phyloP scores from a whole-genome alignment of 75 land plant genomes.

The Sequoiadendron giganteum region DNA sequence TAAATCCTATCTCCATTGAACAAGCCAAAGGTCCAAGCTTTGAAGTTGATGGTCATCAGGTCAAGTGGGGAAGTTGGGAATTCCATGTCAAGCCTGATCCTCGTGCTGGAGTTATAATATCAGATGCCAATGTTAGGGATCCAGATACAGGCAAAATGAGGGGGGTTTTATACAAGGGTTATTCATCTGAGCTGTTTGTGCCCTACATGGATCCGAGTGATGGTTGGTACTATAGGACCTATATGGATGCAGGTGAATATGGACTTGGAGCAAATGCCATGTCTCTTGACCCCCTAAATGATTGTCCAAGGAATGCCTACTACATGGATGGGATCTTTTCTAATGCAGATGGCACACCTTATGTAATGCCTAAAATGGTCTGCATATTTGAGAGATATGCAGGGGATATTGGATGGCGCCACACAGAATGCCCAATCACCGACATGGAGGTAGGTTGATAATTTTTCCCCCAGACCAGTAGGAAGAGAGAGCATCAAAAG shows the following conservation, averaged over 20 bases:
- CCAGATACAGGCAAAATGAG: slow-evolving; percentile 48
- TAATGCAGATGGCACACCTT: slow-evolving; percentile 65
- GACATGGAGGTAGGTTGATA: slow-evolving; percentile 39
- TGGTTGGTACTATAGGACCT: slow-evolving; percentile 91
- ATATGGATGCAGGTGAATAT: slow-evolving; percentile 90
- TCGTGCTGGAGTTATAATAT: slow-evolving; percentile 64
- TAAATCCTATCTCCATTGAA: slow-evolving; percentile 72
- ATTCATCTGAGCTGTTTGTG: slow-evolving; percentile 75
- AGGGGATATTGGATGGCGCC: slow-evolving; percentile 90
- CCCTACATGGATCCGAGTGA: slow-evolving; percentile 92
- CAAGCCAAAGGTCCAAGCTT: slow-evolving; percentile 86
- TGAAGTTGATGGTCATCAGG: slow-evolving; percentile 48
- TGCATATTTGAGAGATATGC: slow-evolving; percentile 84
- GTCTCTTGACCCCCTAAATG: slow-evolving; percentile 84
- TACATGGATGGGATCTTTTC: slow-evolving; percentile 80
- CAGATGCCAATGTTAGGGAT: slow-evolving; percentile 48
- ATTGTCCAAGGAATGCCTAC: slow-evolving; percentile 74
- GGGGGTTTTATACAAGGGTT: slow-evolving; percentile 79
- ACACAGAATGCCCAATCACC: slow-evolving; percentile 64
- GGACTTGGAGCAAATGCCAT: slow-evolving; percentile 70
- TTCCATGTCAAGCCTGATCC: slow-evolving; percentile 79
- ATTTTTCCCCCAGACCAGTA: not conserved
- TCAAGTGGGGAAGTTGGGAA: slow-evolving; percentile 89
- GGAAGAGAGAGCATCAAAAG: too few relatives aligned
- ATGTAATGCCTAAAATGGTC: slow-evolving; percentile 62